Conservation (phyloP, 495 filamentous ascomycete genomes). For the Corynascus novoguineensis region DNA sequence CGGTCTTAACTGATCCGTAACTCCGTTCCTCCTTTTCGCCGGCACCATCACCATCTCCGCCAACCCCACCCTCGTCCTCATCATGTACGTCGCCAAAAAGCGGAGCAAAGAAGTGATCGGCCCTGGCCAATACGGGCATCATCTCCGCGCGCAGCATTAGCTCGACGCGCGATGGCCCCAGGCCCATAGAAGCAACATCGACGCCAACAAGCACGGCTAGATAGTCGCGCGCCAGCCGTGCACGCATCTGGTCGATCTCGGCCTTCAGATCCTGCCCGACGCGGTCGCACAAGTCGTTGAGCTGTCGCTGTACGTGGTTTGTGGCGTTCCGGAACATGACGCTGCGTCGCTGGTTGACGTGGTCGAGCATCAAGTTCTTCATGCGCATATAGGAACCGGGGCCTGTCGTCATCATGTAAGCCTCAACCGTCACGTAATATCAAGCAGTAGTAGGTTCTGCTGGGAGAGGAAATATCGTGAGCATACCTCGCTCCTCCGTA, state of each 20-base stretch:
- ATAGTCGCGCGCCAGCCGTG: slow-evolving; percentile 45
- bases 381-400: slow-evolving; percentile 50
- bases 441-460: background rate
- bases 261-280: slow-evolving; percentile 35
- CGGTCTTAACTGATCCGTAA: background rate
- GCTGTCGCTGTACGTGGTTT: slow-evolving; percentile 34
- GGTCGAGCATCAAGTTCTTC: slow-evolving; percentile 48
- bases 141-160: slow-evolving; percentile 21
- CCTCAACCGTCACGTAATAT: background rate
- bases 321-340: slow-evolving; percentile 51
- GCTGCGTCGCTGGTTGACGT: slow-evolving; percentile 39
- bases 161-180: slow-evolving; percentile 14
- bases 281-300: slow-evolving; percentile 33
- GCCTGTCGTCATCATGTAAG: slow-evolving; percentile 16
- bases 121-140: slow-evolving; percentile 8
- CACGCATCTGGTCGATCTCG: slow-evolving; percentile 39
- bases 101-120: slow-evolving; percentile 7
- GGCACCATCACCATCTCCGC: background rate
- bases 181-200: background rate
- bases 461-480: too few relatives aligned
- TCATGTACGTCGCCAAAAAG: background rate
- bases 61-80: too few relatives aligned
- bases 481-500: slow-evolving; percentile 39
- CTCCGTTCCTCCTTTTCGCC: background rate
- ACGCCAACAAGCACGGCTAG: slow-evolving; percentile 17